Conservation (phyloP, 2,329 filamentous ascomycete genomes). For the Sclerotiophoma versabilis region DNA sequence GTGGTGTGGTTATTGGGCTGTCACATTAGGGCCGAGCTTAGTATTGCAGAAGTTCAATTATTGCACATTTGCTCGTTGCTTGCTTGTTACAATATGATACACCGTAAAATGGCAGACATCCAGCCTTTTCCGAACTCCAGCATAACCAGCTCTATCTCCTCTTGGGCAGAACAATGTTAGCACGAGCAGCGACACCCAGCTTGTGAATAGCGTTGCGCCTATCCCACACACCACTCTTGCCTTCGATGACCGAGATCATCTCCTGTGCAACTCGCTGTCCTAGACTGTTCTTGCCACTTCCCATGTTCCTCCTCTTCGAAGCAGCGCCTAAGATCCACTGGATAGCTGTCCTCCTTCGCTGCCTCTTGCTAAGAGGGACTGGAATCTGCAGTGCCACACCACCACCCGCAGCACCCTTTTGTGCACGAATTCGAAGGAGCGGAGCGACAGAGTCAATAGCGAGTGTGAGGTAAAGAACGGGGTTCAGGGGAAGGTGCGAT, state of each 20-base stretch:
- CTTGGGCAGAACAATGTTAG: conserved; percentile 64
- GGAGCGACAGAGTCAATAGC: conserved; percentile 94
- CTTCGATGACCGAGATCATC: conserved; percentile 86
- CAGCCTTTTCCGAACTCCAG: conserved; percentile 13
- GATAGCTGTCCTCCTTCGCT: conserved; percentile 80
- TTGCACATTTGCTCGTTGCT: conserved; percentile 1
- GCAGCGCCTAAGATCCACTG: conserved; percentile 90
- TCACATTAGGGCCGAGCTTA: background rate
- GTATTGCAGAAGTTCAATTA: background rate
- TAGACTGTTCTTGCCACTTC: conserved; percentile 75
- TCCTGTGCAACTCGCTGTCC: conserved; percentile 83
- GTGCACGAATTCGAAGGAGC: conserved; percentile 77
- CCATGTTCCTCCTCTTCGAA: conserved; percentile 75
- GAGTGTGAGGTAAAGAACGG: conserved; percentile 85
- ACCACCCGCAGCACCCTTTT: conserved; percentile 83
- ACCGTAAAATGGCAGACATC: conserved; percentile 13
- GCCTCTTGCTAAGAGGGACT: conserved; percentile 74
- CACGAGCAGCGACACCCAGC: conserved; percentile 76
- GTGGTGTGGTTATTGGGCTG: background rate
- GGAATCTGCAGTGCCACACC: conserved; percentile 85
- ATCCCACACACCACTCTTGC: conserved; percentile 84
- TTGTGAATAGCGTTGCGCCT: conserved; percentile 80
- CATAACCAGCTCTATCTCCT: conserved; percentile 34
- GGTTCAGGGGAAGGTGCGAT: conserved; percentile 83
- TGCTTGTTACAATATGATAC: conserved; percentile 18